phyloP scores from a whole-genome alignment of 2,329 filamentous ascomycete species.

The Stemphylium beticola region DNA sequence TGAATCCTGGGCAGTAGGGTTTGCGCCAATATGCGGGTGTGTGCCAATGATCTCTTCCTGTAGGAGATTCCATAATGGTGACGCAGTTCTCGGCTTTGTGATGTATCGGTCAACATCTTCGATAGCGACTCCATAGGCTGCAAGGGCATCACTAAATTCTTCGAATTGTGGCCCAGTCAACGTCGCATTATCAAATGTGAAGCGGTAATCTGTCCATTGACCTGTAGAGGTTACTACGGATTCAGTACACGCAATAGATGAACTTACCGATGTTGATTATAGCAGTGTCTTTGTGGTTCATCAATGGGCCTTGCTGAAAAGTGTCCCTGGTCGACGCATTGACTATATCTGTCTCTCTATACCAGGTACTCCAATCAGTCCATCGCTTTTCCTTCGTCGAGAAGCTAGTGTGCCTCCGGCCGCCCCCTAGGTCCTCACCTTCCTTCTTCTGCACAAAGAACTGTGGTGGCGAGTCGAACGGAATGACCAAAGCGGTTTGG shows the following conservation, averaged over 20 bases:
- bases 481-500: constrained; percentile 38
- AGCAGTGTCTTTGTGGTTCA: constrained; percentile 53
- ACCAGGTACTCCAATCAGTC: constrained; percentile 65
- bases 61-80: constrained; percentile 34
- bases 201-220: constrained; percentile 67
- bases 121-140: constrained; percentile 74
- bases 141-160: constrained; percentile 61
- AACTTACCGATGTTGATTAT: constrained; percentile 65
- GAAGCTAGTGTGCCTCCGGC: constrained; percentile 17
- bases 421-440: constrained; percentile 13
- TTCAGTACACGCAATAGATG: too few relatives aligned
- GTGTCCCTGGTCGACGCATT: constrained; percentile 42
- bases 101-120: constrained; percentile 53
- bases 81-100: constrained; percentile 29
- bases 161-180: constrained; percentile 46
- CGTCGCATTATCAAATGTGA: constrained; percentile 54
- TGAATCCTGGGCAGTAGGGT: constrained; percentile 8
- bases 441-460: constrained; percentile 50
- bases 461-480: constrained; percentile 49
- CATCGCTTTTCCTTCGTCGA: constrained; percentile 51
- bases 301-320: constrained; percentile 28
- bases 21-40: constrained; percentile 26
- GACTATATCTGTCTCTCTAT: constrained; percentile 69
- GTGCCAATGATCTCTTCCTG: constrained; percentile 38
- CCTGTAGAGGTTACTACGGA: constrained; percentile 44